Base-by-base conservation (phyloP, 371 early-diverging fungal genomes). In the Zopfochytrium polystomum region DNA sequence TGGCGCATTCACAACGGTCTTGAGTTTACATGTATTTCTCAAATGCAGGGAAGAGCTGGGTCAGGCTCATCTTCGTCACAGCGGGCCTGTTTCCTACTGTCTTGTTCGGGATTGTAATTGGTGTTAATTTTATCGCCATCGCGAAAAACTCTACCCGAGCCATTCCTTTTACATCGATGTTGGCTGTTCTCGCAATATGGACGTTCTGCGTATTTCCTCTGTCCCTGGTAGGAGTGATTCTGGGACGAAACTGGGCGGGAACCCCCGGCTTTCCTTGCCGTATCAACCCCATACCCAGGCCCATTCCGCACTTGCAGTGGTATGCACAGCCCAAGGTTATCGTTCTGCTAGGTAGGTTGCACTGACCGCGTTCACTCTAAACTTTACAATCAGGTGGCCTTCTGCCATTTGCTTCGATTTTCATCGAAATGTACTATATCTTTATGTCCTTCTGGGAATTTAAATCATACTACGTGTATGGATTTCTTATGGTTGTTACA, bases 371-470 rank as follows among this genome's bases (percentile, higher is more conserved):
- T 85, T 35, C 85, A 83, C n/a, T 84, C 83, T 55, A 87, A 85
- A 61, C 87, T 88, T 86, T 52, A 68, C 80, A 3, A 83, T 38
- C 82, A n/a, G 86, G 85, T 15, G 91, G 91, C 31, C 65, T 92
- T 20, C 71, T 92, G n/a, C 92, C 90, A 0, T 92, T 92, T 70
- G 88, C 79, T 0, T 83, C 87, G 0, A 87, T 91, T 55, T 92
- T 91, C 67, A 89, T 92, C 66, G 92, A 92, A 77, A 82, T 90
- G 55, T 90, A 90, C 65, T 92, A 89, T 63, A 74, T 92, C 58
- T 90, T 90, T 69, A 83, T 89, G 23, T 88, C 89, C 0, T 90
- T 92, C 65, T 92, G 90, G 90, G 79, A 82, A 13, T 87, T 88
- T 77, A 87, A 85, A 73, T 83, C 87, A 47, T 92, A 90, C 65